Evolutionary conservation across 1,284 basidiomycete genomes (phyloP).

Genomic region (Somion occarium): DNA sequence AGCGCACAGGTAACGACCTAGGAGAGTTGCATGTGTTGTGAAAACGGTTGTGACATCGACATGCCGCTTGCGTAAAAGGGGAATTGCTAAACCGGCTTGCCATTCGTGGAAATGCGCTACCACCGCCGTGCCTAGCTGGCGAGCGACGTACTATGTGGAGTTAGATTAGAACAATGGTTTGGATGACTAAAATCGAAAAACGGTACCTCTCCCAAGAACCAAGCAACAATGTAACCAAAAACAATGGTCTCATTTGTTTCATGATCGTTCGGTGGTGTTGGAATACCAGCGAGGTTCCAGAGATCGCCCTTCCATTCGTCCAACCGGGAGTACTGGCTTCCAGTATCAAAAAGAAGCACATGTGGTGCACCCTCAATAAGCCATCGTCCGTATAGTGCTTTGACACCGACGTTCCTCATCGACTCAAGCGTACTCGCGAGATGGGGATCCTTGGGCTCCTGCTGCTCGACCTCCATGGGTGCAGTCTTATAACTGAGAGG

Average conservation of each 20-base stretch:
- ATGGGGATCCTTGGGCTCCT: slow-evolving; percentile 77
- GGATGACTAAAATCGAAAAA: background rate
- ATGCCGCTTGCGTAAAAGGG: slow-evolving; percentile 92
- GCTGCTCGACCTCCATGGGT: slow-evolving; percentile 95
- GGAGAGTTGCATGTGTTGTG: slow-evolving; percentile 97
- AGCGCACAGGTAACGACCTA: slow-evolving; percentile 96
- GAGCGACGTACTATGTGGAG: slow-evolving; percentile 63
- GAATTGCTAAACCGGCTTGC: slow-evolving; percentile 97
- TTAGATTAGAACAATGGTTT: background rate
- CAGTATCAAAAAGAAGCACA: slow-evolving; percentile 94
- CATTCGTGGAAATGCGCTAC: slow-evolving; percentile 99
- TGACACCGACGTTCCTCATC: slow-evolving; percentile 88
- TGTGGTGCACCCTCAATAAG: slow-evolving; percentile 94
- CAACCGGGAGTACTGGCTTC: slow-evolving; percentile 80
- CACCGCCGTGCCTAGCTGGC: slow-evolving; percentile 79
- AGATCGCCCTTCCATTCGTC: slow-evolving; percentile 99
- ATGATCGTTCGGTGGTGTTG: slow-evolving; percentile 91
- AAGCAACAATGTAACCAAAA: slow-evolving; percentile 99
- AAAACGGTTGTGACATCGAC: slow-evolving; percentile 98
- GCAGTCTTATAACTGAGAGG: slow-evolving; percentile 96
- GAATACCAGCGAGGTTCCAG: slow-evolving; percentile 97
- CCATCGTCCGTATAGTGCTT: slow-evolving; percentile 95
- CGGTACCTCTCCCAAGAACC: slow-evolving; percentile 93
- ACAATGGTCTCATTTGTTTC: slow-evolving; percentile 99
- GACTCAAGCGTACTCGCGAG: slow-evolving; percentile 66